A percentile compares a stretch with the other conserved stretches of the same genome.
phyloP scores from a whole-genome alignment of 2,329 filamentous ascomycete species.

The Xylaria digitata region DNA sequence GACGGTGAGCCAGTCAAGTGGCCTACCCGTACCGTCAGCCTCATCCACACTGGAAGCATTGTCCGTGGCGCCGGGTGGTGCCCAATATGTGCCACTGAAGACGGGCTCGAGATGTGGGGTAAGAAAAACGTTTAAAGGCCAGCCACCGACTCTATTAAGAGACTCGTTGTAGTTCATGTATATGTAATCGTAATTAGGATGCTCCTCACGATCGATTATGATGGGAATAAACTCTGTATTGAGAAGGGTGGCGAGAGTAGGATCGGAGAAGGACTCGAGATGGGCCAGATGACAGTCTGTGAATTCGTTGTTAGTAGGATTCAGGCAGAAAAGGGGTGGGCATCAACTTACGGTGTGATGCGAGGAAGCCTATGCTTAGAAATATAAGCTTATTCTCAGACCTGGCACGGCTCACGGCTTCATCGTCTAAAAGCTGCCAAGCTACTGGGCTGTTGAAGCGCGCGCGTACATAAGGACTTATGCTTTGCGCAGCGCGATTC shows the following conservation, averaged over 20 bases:
- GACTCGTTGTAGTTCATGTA: conserved; percentile 99
- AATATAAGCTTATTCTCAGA: conserved; percentile 90
- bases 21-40: conserved; percentile 63
- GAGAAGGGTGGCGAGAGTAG: conserved; percentile 81
- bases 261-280: conserved; percentile 88
- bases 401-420: conserved; percentile 80
- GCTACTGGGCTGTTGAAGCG: conserved; percentile 85
- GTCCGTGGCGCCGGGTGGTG: conserved; percentile 74
- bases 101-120: conserved; percentile 93
- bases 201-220: conserved; percentile 92
- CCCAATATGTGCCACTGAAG: conserved; percentile 97
- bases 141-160: conserved; percentile 88
- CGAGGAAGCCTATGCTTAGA: conserved; percentile 92
- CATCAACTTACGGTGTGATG: conserved; percentile 83
- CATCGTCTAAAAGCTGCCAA: conserved; percentile 89
- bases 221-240: conserved; percentile 92
- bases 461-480: conserved; percentile 71
- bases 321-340: not conserved
- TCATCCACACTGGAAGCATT: conserved; percentile 52
- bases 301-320: conserved; percentile 27
- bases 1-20: conserved; percentile 85
- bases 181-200: conserved; percentile 92
- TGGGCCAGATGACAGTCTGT: conserved; percentile 90
- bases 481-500: conserved; percentile 55
- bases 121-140: conserved; percentile 96